phyloP scores from a whole-genome alignment of 192 early-diverging fungal species.

The Podila horticola region DNA sequence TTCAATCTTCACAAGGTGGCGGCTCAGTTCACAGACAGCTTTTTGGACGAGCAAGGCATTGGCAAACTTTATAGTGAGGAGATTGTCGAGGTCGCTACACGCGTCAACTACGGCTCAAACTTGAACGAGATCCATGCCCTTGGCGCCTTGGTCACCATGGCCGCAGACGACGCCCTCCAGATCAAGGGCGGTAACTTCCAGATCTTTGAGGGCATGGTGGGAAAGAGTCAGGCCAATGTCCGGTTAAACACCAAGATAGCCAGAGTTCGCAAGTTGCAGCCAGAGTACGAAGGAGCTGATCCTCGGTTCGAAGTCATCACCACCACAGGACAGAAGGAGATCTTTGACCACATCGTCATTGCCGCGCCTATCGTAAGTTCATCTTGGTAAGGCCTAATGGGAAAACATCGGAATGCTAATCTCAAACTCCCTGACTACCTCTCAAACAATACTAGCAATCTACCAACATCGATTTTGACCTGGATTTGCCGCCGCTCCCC shows the following conservation, averaged over 20 bases:
- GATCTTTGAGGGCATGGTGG: conserved; percentile 68
- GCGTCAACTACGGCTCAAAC: conserved; percentile 74
- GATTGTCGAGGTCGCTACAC: conserved; percentile 65
- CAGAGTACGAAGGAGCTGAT: conserved; percentile 10
- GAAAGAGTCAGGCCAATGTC: conserved; percentile 53
- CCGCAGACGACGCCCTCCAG: conserved; percentile 54
- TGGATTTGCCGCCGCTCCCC: conserved; percentile 31
- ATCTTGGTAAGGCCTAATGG: no score
- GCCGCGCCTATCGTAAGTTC: conserved; percentile 65
- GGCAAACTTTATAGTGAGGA: conserved; percentile 54
- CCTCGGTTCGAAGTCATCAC: conserved; percentile 49
- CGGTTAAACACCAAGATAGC: conserved; percentile 57
- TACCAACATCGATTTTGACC: conserved; percentile 51
- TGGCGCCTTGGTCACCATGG: conserved; percentile 65
- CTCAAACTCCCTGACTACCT: not conserved
- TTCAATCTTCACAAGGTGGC: conserved; percentile 48
- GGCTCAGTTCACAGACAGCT: conserved; percentile 43
- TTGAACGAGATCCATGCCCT: conserved; percentile 67
- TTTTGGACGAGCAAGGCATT: conserved; percentile 45
- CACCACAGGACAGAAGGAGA: conserved; percentile 41
- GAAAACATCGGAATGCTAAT: no score
- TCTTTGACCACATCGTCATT: conserved; percentile 69
- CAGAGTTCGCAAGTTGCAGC: conserved; percentile 30
- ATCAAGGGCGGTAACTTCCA: conserved; percentile 67
- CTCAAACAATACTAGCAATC: conserved; percentile 24